Evolutionary conservation across 768 basidiomycete species (phyloP), one percentile per base, ranked within the genome.

Genomic region (Aureoboletus auriporus): DNA sequence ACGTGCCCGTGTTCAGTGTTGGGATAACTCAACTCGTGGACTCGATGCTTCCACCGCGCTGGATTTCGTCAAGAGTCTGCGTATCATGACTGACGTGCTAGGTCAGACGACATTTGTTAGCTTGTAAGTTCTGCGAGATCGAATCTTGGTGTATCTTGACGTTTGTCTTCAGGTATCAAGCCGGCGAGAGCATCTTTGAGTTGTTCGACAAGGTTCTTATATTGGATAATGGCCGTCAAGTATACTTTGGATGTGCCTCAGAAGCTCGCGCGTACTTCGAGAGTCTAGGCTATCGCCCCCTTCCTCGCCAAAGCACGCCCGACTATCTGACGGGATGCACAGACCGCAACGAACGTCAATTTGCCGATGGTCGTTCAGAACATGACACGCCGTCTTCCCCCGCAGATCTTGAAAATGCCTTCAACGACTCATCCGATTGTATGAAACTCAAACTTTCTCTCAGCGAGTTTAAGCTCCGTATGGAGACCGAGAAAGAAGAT

Each of bases 151-250:
- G 28, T 43, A 13, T 30, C 42, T 34, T 63, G 6, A 49, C 53
- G 13, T 13, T 14, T 30, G 3, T 10, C 14, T 36, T 27, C 36
- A 79, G 79, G 34, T 89, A 89, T 58, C 87, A 93, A 64, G 91
- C 89, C 6, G 84, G 89, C 51, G 89, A 93, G 65, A 79, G 71
- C 11, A 85, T 88, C 51, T 86, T 86, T 50, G 74, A 82, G 0
- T 58, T 86, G 3, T 94, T 95, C 61, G 92, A 94, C 72, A 93
- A 93, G 65, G 89, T 95, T 30, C 72, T 91, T 57, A 79, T 95
- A 28, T 75, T 96, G 52, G 80, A 88, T 66, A 73, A 86, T 56
- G 89, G 92, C 9, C 85, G 77, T 26, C 85, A 88, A 64, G 85
- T 89, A 10, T 95, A 83, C 73, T 89, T 78, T 58, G 93, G 93